phyloP scores from a whole-genome alignment of 169 alveolate genomes.

The Cytauxzoon felis region DNA sequence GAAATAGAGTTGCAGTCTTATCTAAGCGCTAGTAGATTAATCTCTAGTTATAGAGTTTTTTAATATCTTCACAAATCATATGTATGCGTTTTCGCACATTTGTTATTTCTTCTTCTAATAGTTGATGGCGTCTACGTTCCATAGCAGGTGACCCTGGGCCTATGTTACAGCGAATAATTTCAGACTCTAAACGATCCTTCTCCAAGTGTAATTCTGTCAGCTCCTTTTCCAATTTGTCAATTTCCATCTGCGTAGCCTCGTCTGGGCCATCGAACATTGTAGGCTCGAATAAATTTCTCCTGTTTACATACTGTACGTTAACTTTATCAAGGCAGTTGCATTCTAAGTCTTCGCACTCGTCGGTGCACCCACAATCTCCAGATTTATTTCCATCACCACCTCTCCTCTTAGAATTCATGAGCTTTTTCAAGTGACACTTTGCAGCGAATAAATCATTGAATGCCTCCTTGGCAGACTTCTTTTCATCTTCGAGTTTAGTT shows the following conservation, averaged over 20 bases:
- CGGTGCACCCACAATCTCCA: not conserved
- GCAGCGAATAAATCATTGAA: slow-evolving; percentile 45
- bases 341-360: not conserved
- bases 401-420: not conserved
- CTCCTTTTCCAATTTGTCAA: slow-evolving; percentile 43
- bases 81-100: slow-evolving; percentile 26
- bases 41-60: slow-evolving; percentile 11
- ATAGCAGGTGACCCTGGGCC: slow-evolving; percentile 57
- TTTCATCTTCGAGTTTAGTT: slow-evolving; percentile 18
- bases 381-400: not conserved
- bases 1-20: slow-evolving; percentile 19
- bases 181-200: slow-evolving; percentile 57
- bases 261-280: slow-evolving; percentile 63
- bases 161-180: slow-evolving; percentile 53
- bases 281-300: slow-evolving; percentile 52
- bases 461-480: slow-evolving; percentile 24
- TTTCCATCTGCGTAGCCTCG: slow-evolving; percentile 40
- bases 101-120: slow-evolving; percentile 26
- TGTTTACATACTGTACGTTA: not conserved
- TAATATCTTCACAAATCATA: slow-evolving; percentile 24
- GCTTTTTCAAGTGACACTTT: slow-evolving; percentile 22
- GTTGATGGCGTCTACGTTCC: slow-evolving; percentile 32
- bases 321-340: not conserved
- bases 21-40: not conserved
- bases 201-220: slow-evolving; percentile 51